A percentile compares a stretch with the other conserved stretches of the same genome.
phyloP scores from a whole-genome alignment of 306 rosid genomes.

The Glycine tomentella region DNA sequence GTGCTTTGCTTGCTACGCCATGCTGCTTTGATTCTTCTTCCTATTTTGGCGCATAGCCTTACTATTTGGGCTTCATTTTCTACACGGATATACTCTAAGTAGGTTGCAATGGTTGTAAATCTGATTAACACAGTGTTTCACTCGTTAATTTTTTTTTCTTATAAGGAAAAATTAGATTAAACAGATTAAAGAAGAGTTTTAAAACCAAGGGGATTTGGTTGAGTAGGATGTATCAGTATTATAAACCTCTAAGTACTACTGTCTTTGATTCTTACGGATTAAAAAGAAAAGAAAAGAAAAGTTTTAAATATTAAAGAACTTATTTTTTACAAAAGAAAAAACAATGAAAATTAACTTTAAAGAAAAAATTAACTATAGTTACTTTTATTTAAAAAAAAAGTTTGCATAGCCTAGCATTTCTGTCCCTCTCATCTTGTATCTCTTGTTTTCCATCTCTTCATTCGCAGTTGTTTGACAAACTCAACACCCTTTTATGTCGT shows the following conservation, averaged over 20 bases:
- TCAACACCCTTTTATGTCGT: too few species aligned
- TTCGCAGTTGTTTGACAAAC: too few species aligned
- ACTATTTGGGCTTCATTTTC: conserved; percentile 25
- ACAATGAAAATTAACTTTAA: too few species aligned
- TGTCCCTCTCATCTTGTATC: too few species aligned
- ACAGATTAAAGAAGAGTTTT: background rate
- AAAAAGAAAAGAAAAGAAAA: background rate
- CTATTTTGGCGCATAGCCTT: conserved; percentile 9
- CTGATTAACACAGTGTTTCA: background rate
- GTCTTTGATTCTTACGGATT: too few species aligned
- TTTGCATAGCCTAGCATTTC: too few species aligned
- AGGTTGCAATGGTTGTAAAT: background rate
- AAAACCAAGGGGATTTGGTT: too few species aligned
- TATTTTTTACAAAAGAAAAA: background rate
- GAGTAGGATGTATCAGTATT: too few species aligned
- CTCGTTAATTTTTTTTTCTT: background rate
- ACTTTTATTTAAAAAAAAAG: too few species aligned
- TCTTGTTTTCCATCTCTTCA: too few species aligned
- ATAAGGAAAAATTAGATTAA: background rate
- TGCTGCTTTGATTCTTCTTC: conserved; percentile 38
- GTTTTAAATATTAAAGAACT: background rate
- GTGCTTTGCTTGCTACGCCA: conserved; percentile 47
- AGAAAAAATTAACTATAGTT: too few species aligned
- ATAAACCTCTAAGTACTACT: too few species aligned
- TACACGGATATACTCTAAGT: background rate